Evolutionary conservation across 306 rosid genomes (phyloP), one percentile per base, ranked within the genome.

Genomic region (Calophaca sinica): DNA sequence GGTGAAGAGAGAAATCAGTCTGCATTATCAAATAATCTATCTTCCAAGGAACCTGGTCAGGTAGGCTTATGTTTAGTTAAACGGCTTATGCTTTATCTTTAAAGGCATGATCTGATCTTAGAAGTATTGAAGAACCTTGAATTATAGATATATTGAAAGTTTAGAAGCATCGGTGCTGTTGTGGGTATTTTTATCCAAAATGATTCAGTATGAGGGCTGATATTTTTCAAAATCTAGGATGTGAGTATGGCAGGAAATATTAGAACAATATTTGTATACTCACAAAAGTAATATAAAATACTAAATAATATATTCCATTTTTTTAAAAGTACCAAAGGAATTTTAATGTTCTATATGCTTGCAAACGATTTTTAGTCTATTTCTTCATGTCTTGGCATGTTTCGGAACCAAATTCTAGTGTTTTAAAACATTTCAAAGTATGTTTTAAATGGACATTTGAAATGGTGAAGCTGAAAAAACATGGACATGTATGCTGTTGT

Each of bases 1-100:
- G 89, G 72, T 12, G 92, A 86, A 70, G 96, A 87, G 74, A 76
- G 84, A 76, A 86, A 76, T 51, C 97, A 87, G 72, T 63, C 88
- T 73, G 70, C 82, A 54, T 79, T 81, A 55, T 58, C 87, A 72
- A 88, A 88, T 68, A 91, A 87, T 68, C 74, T 66, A 39, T 79
- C 86, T 76, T 78, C 89, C 52, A 89, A 89, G 83, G 92, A 80
- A 81, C 81, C 70, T 44, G 67, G 72, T 52, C 97, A 86, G 90
- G 99, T 96, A 79, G 74, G 80, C 5, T 59, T 26, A 42, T 71
- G 6, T 77, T 60, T 75, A 50, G 39, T 50, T 49, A 55, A 58
- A 10, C 15, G 54, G 51, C 79, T 66, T 77, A 15, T 48, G 31
- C 61, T 80, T 70, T 36, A 26, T 81, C 15, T 36, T 38, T 33